These are phyloP conservation scores for Xylariaceae sp. DNA, from an alignment of 2,329 filamentous ascomycete species.

Conservation along the genomic window DNA sequence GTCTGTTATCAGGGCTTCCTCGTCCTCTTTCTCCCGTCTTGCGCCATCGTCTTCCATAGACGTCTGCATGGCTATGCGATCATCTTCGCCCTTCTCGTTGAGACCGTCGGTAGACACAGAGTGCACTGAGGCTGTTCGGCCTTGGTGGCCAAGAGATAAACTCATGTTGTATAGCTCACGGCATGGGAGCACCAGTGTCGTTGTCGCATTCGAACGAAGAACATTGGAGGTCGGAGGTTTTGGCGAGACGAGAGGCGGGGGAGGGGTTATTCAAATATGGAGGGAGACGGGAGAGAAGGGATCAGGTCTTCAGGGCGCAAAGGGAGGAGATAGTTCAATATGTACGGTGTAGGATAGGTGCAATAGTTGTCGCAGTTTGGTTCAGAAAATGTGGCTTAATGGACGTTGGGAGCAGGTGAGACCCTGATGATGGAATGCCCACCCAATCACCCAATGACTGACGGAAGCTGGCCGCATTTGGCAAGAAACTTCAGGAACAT, in stretches of 20 bases:
- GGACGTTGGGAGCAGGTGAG: too few species aligned
- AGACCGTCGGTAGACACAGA: constrained; percentile 35
- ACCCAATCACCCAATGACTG: too few species aligned
- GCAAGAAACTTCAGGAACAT: too few species aligned
- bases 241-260: neutral
- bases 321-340: too few species aligned
- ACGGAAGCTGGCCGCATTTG: too few species aligned
- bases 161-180: constrained; percentile 19
- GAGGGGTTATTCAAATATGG: neutral
- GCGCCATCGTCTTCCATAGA: constrained; percentile 35
- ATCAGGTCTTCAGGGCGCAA: too few species aligned
- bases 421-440: too few species aligned
- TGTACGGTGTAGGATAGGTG: too few species aligned
- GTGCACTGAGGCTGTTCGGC: constrained; percentile 25
- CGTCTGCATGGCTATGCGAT: constrained; percentile 30
- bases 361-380: too few species aligned
- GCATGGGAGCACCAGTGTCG: too few species aligned
- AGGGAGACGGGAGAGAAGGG: too few species aligned
- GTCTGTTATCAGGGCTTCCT: constrained; percentile 37
- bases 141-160: constrained; percentile 17
- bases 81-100: constrained; percentile 33
- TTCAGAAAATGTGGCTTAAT: too few species aligned
- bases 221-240: neutral
- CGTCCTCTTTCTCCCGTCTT: constrained; percentile 35
- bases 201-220: constrained; percentile 1